Evolutionary conservation across 2,329 filamentous ascomycete species (phyloP).

Genomic region (Fusarium solani-melongenae): DNA sequence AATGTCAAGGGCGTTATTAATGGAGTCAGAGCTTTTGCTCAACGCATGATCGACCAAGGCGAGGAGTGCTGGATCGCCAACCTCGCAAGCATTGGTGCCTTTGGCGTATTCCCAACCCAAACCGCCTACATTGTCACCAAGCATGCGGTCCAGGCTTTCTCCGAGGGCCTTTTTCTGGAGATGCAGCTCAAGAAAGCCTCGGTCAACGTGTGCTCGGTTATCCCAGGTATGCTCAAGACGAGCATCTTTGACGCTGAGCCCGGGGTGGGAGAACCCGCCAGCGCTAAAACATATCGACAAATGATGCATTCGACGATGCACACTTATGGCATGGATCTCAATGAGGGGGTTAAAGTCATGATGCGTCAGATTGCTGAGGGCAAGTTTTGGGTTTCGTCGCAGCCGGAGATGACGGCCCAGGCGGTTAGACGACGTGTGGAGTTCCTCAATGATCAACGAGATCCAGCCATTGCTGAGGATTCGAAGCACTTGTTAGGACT

Average conservation of each 20-base stretch:
- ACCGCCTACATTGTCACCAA: constrained; percentile 6
- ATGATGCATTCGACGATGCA: too few relatives aligned
- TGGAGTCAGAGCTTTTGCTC: constrained; percentile 2
- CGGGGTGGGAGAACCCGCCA: too few relatives aligned
- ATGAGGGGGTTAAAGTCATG: too few relatives aligned
- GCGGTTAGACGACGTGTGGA: too few relatives aligned
- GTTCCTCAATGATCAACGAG: too few relatives aligned
- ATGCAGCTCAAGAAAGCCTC: background rate
- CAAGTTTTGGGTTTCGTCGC: too few relatives aligned
- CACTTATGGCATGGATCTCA: too few relatives aligned
- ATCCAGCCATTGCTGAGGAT: too few relatives aligned
- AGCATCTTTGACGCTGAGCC: background rate
- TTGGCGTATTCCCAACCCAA: background rate
- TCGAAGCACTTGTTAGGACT: too few relatives aligned
- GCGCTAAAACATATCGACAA: too few relatives aligned
- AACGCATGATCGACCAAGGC: background rate
- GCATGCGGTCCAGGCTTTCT: constrained; percentile 1
- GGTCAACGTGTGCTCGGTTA: background rate
- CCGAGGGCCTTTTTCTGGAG: background rate
- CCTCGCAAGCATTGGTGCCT: background rate
- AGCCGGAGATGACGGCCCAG: too few relatives aligned
- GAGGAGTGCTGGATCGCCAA: constrained; percentile 10
- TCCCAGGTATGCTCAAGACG: background rate
- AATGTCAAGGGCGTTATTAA: constrained; percentile 1
- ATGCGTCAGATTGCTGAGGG: too few relatives aligned